Percentiles rank a stretch among this genome's conserved stretches.
These are phyloP conservation scores for Leucosporidium scottii DNA, from an alignment of 768 basidiomycete genomes.

Conservation along the genomic window DNA sequence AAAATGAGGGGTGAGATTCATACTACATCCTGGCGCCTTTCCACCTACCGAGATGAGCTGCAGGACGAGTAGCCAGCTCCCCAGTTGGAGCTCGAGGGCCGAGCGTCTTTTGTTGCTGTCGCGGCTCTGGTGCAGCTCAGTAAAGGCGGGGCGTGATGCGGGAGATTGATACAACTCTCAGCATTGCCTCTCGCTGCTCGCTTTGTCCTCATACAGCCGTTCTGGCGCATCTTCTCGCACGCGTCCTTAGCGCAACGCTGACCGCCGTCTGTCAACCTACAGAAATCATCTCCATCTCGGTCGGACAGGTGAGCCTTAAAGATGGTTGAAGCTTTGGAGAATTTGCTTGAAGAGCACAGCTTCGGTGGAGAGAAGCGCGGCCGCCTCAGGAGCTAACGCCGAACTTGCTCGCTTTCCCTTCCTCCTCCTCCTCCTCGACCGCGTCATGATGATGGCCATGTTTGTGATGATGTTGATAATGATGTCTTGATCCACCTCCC, in stretches of 20 bases:
- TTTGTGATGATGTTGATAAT: too few relatives aligned
- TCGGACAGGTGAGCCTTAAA: not conserved
- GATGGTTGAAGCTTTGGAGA: not conserved
- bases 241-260: too few relatives aligned
- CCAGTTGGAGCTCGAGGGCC: not conserved
- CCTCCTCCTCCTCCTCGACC: not conserved
- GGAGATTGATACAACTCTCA: not conserved
- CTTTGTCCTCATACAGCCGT: not conserved
- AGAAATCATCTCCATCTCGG: slow-evolving; percentile 1
- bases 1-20: too few relatives aligned
- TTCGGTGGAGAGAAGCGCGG: too few relatives aligned
- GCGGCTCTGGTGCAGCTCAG: not conserved
- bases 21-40: too few relatives aligned
- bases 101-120: not conserved
- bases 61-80: not conserved
- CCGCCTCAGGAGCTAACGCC: not conserved
- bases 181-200: not conserved
- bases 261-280: not conserved
- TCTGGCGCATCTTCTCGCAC: not conserved
- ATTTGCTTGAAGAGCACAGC: not conserved
- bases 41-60: not conserved
- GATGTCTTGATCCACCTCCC: too few relatives aligned
- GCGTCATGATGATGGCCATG: too few relatives aligned
- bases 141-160: not conserved
- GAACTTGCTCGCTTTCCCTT: too few relatives aligned